These are phyloP conservation scores for Plasmodium knowlesi DNA, from an alignment of 169 alveolate genomes.

Conservation along the genomic window DNA sequence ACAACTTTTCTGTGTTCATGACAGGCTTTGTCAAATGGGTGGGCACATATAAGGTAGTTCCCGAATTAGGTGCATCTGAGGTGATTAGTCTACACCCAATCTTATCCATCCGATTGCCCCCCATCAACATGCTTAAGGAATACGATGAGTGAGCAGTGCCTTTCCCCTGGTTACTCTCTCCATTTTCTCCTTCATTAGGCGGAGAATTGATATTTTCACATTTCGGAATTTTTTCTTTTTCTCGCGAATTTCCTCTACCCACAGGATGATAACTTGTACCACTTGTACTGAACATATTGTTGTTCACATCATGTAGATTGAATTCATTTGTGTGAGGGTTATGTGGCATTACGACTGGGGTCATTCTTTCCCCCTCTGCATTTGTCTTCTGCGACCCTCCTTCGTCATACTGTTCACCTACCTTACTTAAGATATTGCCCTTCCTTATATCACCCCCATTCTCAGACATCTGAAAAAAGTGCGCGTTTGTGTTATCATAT, in stretches of 20 bases:
- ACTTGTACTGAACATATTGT: not conserved
- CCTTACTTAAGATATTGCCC: not conserved
- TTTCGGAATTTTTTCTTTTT: not conserved
- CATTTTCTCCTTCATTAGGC: not conserved
- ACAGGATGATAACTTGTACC: not conserved
- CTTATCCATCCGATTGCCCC: not conserved
- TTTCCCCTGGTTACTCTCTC: not conserved
- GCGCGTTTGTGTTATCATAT: not conserved
- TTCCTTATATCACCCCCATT: not conserved
- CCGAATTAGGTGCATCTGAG: not conserved
- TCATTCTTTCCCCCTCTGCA: not conserved
- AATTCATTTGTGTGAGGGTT: not conserved
- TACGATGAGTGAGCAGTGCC: not conserved
- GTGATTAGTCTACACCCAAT: not conserved
- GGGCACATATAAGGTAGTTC: not conserved
- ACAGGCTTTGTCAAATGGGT: not conserved
- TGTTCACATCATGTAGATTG: not conserved
- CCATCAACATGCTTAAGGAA: not conserved
- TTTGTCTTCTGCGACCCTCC: not conserved
- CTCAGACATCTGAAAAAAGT: slow-evolving; percentile 20
- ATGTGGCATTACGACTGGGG: not conserved
- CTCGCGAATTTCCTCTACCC: not conserved
- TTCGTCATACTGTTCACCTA: not conserved
- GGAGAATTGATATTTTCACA: not conserved
- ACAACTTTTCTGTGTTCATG: not conserved